Percentiles rank a stretch among this genome's conserved stretches.
Evolutionary conservation across 805 yeast species (phyloP).

Genomic region (Saccharomycopsis fermentans): DNA sequence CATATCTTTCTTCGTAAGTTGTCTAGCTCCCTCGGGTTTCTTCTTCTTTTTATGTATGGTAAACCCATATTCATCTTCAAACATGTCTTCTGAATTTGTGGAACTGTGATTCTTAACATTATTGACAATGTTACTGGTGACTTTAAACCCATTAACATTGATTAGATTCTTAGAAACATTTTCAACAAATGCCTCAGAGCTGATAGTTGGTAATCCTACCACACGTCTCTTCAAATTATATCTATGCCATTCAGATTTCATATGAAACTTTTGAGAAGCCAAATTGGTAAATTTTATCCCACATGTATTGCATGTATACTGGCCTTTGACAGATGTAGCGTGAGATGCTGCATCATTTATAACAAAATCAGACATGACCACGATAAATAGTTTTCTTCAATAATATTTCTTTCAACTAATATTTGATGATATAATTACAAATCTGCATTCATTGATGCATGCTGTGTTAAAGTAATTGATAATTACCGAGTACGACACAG

Average conservation of each 20-base stretch:
- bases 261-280: slow-evolving; percentile 82
- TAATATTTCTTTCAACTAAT: too few species aligned
- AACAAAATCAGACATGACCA: not conserved
- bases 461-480: too few species aligned
- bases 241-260: slow-evolving; percentile 98
- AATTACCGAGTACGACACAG: too few species aligned
- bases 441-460: too few species aligned
- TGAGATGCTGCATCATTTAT: not conserved
- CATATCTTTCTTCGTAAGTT: slow-evolving; percentile 32
- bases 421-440: too few species aligned
- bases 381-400: not conserved
- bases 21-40: slow-evolving; percentile 23
- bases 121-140: slow-evolving; percentile 4
- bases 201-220: slow-evolving; percentile 66
- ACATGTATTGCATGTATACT: slow-evolving; percentile 78
- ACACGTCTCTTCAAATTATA: slow-evolving; percentile 91
- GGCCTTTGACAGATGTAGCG: not conserved
- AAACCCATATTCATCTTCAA: slow-evolving; percentile 49
- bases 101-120: not conserved
- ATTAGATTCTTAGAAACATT: slow-evolving; percentile 28
- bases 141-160: not conserved
- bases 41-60: slow-evolving; percentile 26
- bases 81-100: not conserved
- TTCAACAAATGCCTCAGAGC: slow-evolving; percentile 52
- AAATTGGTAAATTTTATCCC: slow-evolving; percentile 68